Percentiles rank a stretch among this genome's conserved stretches.
phyloP scores from a whole-genome alignment of 805 yeast species.

The Metschnikowia anglica region DNA sequence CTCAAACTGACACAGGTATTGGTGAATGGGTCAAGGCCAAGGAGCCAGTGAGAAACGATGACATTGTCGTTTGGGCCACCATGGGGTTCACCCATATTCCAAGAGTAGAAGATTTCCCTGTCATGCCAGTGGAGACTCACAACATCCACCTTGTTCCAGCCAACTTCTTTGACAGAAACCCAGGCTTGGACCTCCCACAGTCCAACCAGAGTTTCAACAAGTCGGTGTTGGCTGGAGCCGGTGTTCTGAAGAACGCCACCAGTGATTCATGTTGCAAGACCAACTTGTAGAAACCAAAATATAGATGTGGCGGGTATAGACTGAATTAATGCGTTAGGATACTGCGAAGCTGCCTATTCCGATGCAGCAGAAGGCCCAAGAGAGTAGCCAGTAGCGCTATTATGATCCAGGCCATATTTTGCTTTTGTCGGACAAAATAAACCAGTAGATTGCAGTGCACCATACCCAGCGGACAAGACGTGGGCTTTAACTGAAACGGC shows the following conservation, averaged over 20 bases:
- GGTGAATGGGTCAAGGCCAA: slow-evolving; percentile 68
- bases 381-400: too few relatives aligned
- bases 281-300: slow-evolving; percentile 24
- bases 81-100: slow-evolving; percentile 81
- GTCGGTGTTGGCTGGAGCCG: slow-evolving; percentile 43
- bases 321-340: too few relatives aligned
- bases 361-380: too few relatives aligned
- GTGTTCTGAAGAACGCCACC: slow-evolving; percentile 22
- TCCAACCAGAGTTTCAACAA: slow-evolving; percentile 67
- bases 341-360: too few relatives aligned
- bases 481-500: too few relatives aligned
- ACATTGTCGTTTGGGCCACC: slow-evolving; percentile 78
- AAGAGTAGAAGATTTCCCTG: slow-evolving; percentile 84
- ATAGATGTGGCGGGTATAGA: background rate
- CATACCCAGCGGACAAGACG: too few relatives aligned
- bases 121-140: slow-evolving; percentile 82
- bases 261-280: slow-evolving; percentile 36
- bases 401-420: too few relatives aligned
- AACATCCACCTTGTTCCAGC: slow-evolving; percentile 62
- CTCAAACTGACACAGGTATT: slow-evolving; percentile 66
- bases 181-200: slow-evolving; percentile 76
- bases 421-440: too few relatives aligned
- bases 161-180: slow-evolving; percentile 75
- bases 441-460: too few relatives aligned
- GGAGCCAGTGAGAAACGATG: slow-evolving; percentile 70